A percentile compares a stretch with the other conserved stretches of the same genome.
These are phyloP conservation scores for Pichia cephalocereana DNA, from an alignment of 805 yeast genomes.

Conservation along the genomic window DNA sequence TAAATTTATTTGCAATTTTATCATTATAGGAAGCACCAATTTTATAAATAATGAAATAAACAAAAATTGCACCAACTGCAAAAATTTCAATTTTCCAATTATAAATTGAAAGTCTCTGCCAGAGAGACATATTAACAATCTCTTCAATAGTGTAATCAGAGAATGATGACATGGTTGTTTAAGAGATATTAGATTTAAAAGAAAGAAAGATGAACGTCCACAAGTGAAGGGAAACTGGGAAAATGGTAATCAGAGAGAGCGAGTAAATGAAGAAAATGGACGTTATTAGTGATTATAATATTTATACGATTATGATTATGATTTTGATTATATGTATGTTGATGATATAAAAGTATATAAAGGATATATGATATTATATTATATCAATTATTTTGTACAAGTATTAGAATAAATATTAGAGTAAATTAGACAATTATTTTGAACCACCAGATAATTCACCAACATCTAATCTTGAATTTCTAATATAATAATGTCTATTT, in stretches of 20 bases:
- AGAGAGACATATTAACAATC: slow-evolving; percentile 47
- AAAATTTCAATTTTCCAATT: slow-evolving; percentile 72
- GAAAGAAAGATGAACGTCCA: background rate
- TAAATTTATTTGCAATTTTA: slow-evolving; percentile 42
- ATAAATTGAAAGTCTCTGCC: slow-evolving; percentile 48
- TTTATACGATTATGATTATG: too few relatives aligned
- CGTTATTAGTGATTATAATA: too few relatives aligned
- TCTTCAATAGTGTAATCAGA: slow-evolving; percentile 30
- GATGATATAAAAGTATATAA: too few relatives aligned
- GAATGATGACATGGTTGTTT: background rate
- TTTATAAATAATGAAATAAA: slow-evolving; percentile 41
- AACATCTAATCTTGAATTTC: slow-evolving; percentile 69
- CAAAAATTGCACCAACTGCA: slow-evolving; percentile 42
- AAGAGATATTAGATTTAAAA: too few relatives aligned
- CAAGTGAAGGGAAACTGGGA: too few relatives aligned
- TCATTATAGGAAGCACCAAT: slow-evolving; percentile 55
- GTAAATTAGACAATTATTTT: slow-evolving; percentile 1
- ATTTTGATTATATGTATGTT: too few relatives aligned
- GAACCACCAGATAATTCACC: slow-evolving; percentile 48
- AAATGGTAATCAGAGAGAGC: too few relatives aligned
- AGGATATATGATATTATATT: too few relatives aligned
- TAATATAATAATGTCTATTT: slow-evolving; percentile 84
- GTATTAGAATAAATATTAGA: too few relatives aligned
- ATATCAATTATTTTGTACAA: too few relatives aligned
- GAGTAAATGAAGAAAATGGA: background rate